Evolutionary conservation across 495 filamentous ascomycete species (phyloP).

Genomic region (Penicillium herquei): DNA sequence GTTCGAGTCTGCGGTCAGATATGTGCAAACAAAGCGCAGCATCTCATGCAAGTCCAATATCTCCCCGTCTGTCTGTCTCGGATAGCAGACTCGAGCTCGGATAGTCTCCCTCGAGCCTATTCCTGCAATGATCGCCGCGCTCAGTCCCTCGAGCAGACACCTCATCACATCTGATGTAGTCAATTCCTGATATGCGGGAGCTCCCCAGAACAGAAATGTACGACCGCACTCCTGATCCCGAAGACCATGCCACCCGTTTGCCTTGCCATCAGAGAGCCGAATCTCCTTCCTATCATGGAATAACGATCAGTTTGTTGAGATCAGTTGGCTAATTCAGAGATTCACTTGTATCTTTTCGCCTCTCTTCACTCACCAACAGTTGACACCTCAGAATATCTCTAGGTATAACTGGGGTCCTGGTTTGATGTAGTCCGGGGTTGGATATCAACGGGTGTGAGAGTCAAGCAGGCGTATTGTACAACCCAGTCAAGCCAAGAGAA

Average conservation of each 20-base stretch:
- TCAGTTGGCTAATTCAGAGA: no score
- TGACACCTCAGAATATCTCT: background rate
- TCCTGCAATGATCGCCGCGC: background rate
- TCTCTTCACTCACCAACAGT: background rate
- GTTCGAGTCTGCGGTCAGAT: background rate
- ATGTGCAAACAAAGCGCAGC: conserved; percentile 1
- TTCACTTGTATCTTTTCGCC: no score
- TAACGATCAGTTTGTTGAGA: background rate
- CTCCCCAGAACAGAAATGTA: background rate
- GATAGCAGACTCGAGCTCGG: conserved; percentile 23
- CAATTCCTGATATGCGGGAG: no score
- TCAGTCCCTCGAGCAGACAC: conserved; percentile 13
- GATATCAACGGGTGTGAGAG: conserved; percentile 17
- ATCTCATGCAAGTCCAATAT: background rate
- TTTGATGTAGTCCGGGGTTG: conserved; percentile 23
- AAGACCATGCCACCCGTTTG: conserved; percentile 5
- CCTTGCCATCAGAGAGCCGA: background rate
- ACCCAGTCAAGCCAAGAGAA: conserved; percentile 6
- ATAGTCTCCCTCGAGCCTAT: conserved; percentile 12
- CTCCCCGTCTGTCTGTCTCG: conserved; percentile 21
- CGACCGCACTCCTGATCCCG: background rate
- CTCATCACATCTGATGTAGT: background rate
- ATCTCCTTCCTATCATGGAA: background rate
- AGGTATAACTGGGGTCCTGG: background rate
- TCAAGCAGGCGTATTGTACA: conserved; percentile 20